Base-by-base conservation (phyloP, 768 basidiomycete genomes). In the Pisolithus microcarpus region DNA sequence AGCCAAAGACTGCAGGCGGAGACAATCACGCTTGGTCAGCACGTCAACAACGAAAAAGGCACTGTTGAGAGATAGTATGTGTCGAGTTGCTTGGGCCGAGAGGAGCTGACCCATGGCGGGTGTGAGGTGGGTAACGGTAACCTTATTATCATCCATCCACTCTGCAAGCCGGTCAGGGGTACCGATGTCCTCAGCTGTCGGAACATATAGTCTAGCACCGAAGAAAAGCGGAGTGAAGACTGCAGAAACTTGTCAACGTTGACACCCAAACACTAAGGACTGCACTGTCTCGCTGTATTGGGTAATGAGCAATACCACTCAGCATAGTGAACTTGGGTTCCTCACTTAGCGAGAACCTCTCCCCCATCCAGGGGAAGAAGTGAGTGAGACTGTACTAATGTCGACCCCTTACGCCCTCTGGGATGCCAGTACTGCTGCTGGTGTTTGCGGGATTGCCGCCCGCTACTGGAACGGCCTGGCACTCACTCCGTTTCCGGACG, bases 101-200 rank as follows among this genome's bases (percentile, higher is more conserved):
- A 99, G 83, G 7, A 99, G 85, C 63, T 99, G 96, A 54, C 96
- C 96, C 95, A 97, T 98, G n/a, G 95, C 95, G 2, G 96, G 96
- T 0, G 96, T 99, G 23, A 99, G 78, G 67, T 99, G 96, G 1
- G 96, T 99, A n/a, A 96, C 81, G 0, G 93, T 96, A 18, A 95
- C 85, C 55, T 84, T 75, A 62, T 82, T 86, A 19, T 87, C 81
- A 11, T 91, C 89, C 94, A 99, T 98, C 96, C 96, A 99, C 61
- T 96, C 90, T 7, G 95, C 95, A 24, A 99, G 82, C 36, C n/a
- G n/a, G n/a, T n/a, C n/a, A n/a, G n/a, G n/a, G n/a, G n/a, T n/a
- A n/a, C n/a, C n/a, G n/a, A n/a, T n/a, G n/a, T n/a, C n/a, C n/a
- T n/a, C n/a, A n/a, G n/a, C n/a, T n/a, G n/a, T n/a, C n/a, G n/a